Percentiles rank a stretch among this genome's conserved stretches.
Evolutionary conservation across 2,329 filamentous ascomycete genomes (phyloP).

Genomic region (Curvularia spicifera): DNA sequence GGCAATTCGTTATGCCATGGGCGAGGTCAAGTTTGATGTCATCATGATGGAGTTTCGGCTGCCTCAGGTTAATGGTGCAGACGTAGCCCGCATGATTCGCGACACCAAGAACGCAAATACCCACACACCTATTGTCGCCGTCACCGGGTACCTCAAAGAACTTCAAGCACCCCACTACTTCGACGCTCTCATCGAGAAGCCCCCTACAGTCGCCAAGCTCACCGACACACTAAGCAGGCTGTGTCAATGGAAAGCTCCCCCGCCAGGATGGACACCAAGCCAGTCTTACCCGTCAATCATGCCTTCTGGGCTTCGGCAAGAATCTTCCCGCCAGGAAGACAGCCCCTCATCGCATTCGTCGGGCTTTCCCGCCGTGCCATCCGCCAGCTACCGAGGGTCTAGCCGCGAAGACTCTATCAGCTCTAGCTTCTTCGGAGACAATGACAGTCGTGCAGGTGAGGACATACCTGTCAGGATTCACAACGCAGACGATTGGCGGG

Average conservation of each 20-base stretch:
- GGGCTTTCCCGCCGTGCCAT: conserved; percentile 73
- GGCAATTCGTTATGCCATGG: conserved; percentile 90
- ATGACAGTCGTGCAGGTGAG: conserved; percentile 75
- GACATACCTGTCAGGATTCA: conserved; percentile 79
- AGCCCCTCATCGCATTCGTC: conserved; percentile 83
- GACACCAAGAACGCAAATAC: conserved; percentile 96
- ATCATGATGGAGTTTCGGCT: conserved; percentile 98
- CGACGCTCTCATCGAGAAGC: conserved; percentile 93
- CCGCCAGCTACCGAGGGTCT: conserved; percentile 77
- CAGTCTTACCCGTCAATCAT: conserved; percentile 55
- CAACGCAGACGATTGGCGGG: conserved; percentile 77
- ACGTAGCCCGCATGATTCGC: conserved; percentile 96
- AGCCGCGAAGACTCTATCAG: conserved; percentile 89
- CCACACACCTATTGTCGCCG: conserved; percentile 92
- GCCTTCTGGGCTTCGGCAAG: conserved; percentile 68
- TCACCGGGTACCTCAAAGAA: conserved; percentile 98
- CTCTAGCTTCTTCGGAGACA: conserved; percentile 86
- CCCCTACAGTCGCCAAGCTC: conserved; percentile 89
- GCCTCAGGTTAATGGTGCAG: conserved; percentile 91
- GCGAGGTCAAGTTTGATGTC: conserved; percentile 97
- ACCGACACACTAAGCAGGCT: conserved; percentile 85
- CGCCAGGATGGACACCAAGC: conserved; percentile 60
- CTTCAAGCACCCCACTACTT: conserved; percentile 95
- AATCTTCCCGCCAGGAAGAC: conserved; percentile 70
- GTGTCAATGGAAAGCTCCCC: conserved; percentile 91